phyloP scores from a whole-genome alignment of 768 basidiomycete genomes.

The Rhodotorula graminis region DNA sequence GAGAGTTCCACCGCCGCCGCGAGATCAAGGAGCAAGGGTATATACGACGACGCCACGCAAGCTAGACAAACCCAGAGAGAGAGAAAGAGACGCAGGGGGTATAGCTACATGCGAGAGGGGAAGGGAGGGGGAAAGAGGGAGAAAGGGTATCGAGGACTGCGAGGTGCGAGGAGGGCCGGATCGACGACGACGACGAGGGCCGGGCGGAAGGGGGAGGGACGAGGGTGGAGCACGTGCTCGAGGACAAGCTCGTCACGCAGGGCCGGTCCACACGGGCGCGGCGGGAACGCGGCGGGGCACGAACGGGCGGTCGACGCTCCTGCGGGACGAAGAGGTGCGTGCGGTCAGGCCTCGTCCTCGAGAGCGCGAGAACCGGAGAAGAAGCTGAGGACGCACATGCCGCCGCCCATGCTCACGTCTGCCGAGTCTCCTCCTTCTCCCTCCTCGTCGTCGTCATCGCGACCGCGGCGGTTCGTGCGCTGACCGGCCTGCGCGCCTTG shows the following conservation, averaged over 20 bases:
- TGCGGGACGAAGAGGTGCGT: not conserved
- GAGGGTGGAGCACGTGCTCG: too few relatives aligned
- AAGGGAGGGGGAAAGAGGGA: not conserved
- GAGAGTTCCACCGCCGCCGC: too few relatives aligned
- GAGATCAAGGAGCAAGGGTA: not conserved
- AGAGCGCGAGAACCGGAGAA: too few relatives aligned
- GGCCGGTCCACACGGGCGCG: conserved; percentile 9
- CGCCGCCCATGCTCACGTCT: not conserved
- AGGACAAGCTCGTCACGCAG: not conserved
- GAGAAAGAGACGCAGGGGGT: too few relatives aligned
- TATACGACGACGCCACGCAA: too few relatives aligned
- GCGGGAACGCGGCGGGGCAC: not conserved
- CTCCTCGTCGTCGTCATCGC: conserved; percentile 58
- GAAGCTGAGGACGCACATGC: not conserved
- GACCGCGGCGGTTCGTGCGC: conserved; percentile 57
- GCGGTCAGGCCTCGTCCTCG: not conserved
- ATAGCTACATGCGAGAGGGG: not conserved
- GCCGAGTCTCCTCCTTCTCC: conserved; percentile 57
- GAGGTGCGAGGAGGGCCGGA: not conserved
- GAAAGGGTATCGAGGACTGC: not conserved
- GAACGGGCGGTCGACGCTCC: not conserved
- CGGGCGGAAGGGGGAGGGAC: too few relatives aligned
- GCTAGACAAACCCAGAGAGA: too few relatives aligned
- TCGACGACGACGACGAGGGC: not conserved
- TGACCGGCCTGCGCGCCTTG: conserved; percentile 53